These are phyloP conservation scores for Lumnitzera racemosa DNA, from an alignment of 345 rosid species.

Conservation along the genomic window DNA sequence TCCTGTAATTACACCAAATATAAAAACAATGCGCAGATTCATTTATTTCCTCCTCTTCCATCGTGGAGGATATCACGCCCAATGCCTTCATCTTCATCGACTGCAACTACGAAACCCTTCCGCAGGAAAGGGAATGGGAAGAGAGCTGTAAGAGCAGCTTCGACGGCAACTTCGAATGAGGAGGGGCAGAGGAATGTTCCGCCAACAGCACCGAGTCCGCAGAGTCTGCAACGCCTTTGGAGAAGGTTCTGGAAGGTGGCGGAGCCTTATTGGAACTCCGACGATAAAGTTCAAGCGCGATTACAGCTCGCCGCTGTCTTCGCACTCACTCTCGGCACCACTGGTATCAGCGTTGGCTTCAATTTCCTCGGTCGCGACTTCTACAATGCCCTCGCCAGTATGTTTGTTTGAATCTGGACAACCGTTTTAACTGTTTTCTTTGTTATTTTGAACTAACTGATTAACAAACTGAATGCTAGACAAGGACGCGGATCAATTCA, in stretches of 20 bases:
- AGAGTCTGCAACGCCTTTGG: constrained; percentile 21
- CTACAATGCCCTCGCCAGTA: constrained; percentile 90
- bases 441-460: not conserved
- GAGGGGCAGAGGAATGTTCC: too few relatives aligned
- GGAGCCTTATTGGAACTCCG: constrained; percentile 83
- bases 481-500: constrained; percentile 90
- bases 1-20: too few relatives aligned
- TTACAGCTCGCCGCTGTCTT: constrained; percentile 76
- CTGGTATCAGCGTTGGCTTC: constrained; percentile 94
- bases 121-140: too few relatives aligned
- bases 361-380: constrained; percentile 97
- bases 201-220: not conserved
- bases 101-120: too few relatives aligned
- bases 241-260: constrained; percentile 87
- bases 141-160: too few relatives aligned
- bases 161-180: too few relatives aligned
- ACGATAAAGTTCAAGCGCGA: constrained; percentile 70
- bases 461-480: constrained; percentile 24
- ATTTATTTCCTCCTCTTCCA: too few relatives aligned
- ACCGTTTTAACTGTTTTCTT: constrained; percentile 1
- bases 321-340: constrained; percentile 83
- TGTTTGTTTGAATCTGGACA: constrained; percentile 7
- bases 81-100: too few relatives aligned
- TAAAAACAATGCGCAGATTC: too few relatives aligned
- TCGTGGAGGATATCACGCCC: too few relatives aligned